These are phyloP conservation scores for Isatis lusitanica DNA, from an alignment of 441 rosid genomes.

Conservation along the genomic window DNA sequence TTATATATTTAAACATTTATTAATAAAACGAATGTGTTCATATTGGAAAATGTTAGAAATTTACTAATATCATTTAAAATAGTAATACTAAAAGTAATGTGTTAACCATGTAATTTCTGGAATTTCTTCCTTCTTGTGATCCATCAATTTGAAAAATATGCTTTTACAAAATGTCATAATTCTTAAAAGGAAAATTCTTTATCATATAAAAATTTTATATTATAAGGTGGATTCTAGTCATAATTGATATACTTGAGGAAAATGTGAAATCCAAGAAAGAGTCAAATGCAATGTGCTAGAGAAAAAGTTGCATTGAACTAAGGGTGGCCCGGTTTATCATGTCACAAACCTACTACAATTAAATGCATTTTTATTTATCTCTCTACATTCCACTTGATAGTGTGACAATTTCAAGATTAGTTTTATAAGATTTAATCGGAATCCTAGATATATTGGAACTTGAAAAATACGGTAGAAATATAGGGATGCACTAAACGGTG, in stretches of 20 bases:
- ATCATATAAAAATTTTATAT: neutral
- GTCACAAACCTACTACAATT: slow-evolving; percentile 33
- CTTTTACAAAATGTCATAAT: neutral
- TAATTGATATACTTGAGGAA: slow-evolving; percentile 37
- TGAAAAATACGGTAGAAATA: slow-evolving; percentile 24
- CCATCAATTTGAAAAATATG: neutral
- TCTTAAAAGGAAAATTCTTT: neutral
- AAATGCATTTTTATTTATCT: slow-evolving; percentile 24
- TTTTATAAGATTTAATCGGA: slow-evolving; percentile 28
- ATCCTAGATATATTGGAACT: slow-evolving; percentile 35
- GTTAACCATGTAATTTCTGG: neutral
- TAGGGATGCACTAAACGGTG: slow-evolving; percentile 26
- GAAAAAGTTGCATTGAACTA: slow-evolving; percentile 40
- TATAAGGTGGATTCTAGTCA: slow-evolving; percentile 28
- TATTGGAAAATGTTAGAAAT: neutral
- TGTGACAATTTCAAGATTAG: slow-evolving; percentile 31
- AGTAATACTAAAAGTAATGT: neutral
- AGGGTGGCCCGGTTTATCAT: slow-evolving; percentile 40
- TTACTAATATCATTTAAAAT: neutral
- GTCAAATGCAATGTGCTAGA: slow-evolving; percentile 39
- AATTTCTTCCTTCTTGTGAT: neutral
- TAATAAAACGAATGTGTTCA: neutral
- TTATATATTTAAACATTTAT: neutral
- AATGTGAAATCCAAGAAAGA: slow-evolving; percentile 42
- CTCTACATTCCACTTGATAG: slow-evolving; percentile 25